A percentile compares a stretch with the other conserved stretches of the same genome.
These are phyloP conservation scores for Pleurotus salmoneostramineus DNA, from an alignment of 768 basidiomycete species.

Conservation along the genomic window DNA sequence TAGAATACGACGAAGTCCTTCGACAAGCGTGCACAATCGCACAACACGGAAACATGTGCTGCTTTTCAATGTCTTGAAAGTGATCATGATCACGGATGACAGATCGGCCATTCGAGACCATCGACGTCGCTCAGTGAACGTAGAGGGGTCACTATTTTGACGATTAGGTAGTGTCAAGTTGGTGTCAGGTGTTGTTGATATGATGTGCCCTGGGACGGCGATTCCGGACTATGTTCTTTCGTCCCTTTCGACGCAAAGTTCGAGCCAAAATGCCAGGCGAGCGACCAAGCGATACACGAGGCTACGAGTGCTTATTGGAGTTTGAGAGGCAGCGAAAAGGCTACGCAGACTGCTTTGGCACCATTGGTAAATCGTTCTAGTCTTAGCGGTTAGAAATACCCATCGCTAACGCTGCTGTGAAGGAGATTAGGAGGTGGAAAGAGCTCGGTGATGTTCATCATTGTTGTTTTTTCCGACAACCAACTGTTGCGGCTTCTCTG, in stretches of 20 bases:
- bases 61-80: conserved; percentile 15
- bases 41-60: conserved; percentile 3
- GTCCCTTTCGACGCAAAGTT: neutral
- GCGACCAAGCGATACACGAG: neutral
- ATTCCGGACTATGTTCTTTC: neutral
- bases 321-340: neutral
- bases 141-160: neutral
- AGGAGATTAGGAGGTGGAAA: conserved; percentile 9
- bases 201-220: no score
- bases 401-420: neutral
- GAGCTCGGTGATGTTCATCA: conserved; percentile 5
- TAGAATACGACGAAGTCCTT: no score
- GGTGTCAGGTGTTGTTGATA: no score
- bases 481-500: conserved; percentile 6
- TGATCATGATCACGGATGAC: conserved; percentile 20
- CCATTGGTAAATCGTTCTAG: neutral
- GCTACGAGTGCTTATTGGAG: neutral
- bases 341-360: neutral
- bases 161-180: neutral
- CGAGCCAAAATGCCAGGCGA: neutral
- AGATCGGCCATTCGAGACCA: neutral
- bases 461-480: conserved; percentile 1
- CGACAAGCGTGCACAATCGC: no score
- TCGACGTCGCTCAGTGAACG: neutral
- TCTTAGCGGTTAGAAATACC: neutral